Base-by-base conservation (phyloP, 768 basidiomycete species). In the Termitomyces heimii region DNA sequence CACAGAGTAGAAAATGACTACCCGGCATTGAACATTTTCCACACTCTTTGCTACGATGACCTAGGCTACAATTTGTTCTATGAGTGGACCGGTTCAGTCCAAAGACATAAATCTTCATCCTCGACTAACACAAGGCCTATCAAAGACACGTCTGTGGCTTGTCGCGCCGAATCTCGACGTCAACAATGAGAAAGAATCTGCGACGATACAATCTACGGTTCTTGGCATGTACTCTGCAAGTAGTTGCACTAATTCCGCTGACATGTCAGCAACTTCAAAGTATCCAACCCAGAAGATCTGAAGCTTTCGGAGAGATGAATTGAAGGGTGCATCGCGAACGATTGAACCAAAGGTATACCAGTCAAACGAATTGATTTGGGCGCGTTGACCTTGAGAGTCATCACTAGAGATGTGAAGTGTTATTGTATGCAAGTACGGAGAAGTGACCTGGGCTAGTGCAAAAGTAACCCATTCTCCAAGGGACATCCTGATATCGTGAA, bases 331-430 rank as follows among this genome's bases (percentile, higher is more conserved):
- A 16, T 35, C 32, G 34, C 43, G 35, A 13, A 60, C 29, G 28
- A 60, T n/a, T 24, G n/a, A n/a, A n/a, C 44, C 39, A 28, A 60
- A 54, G n/a, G 51, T 31, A 43, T 16, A 26, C 59, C 59, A 60
- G 40, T 60, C 42, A 29, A 58, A 55, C 2, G 20, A 22, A 1
- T 55, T 48, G 44, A 52, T 44, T n/a, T 18, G 28, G 18, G 34
- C 53, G 9, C 22, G 47, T 16, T 45, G 22, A 10, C 56, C 53
- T 1, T 51, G 42, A 24, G 12, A 43, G 22, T 52, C 56, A 39
- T 54, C 56, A 18, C 37, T 51, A 29, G 26, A 51, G 28, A 58
- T 34, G 31, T 53, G 18, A 16, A 61, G 45, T 2, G 60, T 55
- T 32, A 61, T 58, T 13, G 53, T 61, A 48, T 56, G 49, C 4